Conservation (phyloP, 768 basidiomycete genomes). For the Collybia sp. region DNA sequence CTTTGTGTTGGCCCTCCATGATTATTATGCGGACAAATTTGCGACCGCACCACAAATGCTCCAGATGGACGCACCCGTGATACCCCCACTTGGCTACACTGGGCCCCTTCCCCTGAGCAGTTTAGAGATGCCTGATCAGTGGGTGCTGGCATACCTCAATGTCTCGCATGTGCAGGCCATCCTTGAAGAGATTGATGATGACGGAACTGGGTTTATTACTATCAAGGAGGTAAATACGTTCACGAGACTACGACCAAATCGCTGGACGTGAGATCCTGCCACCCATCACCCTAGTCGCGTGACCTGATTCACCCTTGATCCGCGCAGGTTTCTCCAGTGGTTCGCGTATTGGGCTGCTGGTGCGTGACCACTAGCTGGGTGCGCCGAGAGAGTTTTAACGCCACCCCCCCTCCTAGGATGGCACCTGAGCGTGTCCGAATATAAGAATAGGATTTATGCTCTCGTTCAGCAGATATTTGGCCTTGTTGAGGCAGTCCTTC, state of each 20-base stretch:
- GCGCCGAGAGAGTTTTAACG: too few relatives aligned
- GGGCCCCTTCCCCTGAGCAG: neutral
- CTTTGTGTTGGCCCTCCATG: constrained; percentile 40
- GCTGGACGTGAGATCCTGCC: constrained; percentile 26
- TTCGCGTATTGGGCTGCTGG: constrained; percentile 34
- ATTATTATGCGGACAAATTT: constrained; percentile 28
- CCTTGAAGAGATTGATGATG: constrained; percentile 35
- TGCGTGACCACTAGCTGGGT: constrained; percentile 8
- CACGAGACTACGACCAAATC: constrained; percentile 22
- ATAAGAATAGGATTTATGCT: constrained; percentile 27
- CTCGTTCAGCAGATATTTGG: constrained; percentile 26
- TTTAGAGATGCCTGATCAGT: constrained; percentile 23
- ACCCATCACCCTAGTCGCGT: too few relatives aligned
- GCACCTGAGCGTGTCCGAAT: constrained; percentile 28
- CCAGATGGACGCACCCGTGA: neutral
- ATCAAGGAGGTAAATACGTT: constrained; percentile 38
- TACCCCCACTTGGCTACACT: neutral
- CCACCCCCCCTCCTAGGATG: constrained; percentile 17
- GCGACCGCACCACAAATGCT: constrained; percentile 1
- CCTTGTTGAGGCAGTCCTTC: constrained; percentile 21
- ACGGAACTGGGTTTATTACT: constrained; percentile 36
- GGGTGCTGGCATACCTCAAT: constrained; percentile 35
- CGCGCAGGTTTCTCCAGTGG: constrained; percentile 25
- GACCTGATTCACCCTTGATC: too few relatives aligned
- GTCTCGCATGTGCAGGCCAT: constrained; percentile 35